Base-by-base conservation (phyloP, 805 yeast genomes). In the Cephaloascus albidus region DNA sequence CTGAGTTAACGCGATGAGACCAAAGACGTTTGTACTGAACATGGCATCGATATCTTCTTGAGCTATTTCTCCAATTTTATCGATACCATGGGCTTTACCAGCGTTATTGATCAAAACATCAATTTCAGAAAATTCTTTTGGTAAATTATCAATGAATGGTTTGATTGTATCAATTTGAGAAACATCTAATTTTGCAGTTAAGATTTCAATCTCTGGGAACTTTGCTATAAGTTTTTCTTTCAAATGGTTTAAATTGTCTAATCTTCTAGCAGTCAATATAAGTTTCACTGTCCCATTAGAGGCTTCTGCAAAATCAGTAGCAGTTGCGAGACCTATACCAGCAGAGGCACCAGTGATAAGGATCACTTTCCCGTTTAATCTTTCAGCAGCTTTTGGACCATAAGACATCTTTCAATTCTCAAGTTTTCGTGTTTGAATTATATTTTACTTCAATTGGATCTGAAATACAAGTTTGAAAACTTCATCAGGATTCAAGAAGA, bases 281-380 rank as follows among this genome's bases (percentile, higher is more conserved):
- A 63, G 53, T 44, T 49, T 59, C 42, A 63, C 53, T 28, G 60
- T 48, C 16, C 69, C 69, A 40, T 60, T 54, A 32, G 67, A 54
- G 17, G 68, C 66, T 6, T 53, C 42, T 3, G 70, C 70, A 47
- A 63, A 61, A 40, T 61, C 66, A 39, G 49, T 52, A 4, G 66
- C 68, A 3, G 65, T 59, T 20, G 70, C 68, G 34, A 55, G 63
- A n/a, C 70, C 70, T 41, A 63, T 63, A n/a, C 70, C 70, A 3
- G 65, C 54, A 10, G 65, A 58, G 14, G 68, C 70, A 4, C 70
- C 70, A 5, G 70, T 63, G 36, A 63, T 59, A 33, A 63, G 51
- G 8, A 63, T 46, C 40, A 58, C 54, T 45, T 61, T 61, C 42
- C 58, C 56, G 35, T 64, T 64, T 43, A 63, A 54, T 33, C 68